These are phyloP conservation scores for Haplosporangium sp. DNA, from an alignment of 371 early-diverging fungal species.

Conservation along the genomic window DNA sequence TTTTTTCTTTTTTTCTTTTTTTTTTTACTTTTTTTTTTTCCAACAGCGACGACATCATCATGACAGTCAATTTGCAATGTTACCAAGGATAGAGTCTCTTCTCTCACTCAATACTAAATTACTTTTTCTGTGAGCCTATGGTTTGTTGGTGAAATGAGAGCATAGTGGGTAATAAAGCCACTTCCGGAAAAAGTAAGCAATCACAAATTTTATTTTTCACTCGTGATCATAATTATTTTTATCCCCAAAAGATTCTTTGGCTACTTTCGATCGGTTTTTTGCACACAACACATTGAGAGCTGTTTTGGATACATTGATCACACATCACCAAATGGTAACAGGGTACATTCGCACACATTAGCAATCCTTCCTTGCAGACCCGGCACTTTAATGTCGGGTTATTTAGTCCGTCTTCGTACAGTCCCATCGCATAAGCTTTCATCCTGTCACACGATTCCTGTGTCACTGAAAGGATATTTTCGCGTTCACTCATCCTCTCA, in stretches of 20 bases:
- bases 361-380: slow-evolving; percentile 36
- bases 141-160: too few species aligned
- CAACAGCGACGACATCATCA: background rate
- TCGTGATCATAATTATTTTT: background rate
- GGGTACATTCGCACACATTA: slow-evolving; percentile 45
- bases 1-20: background rate
- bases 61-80: too few species aligned
- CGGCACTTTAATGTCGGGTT: slow-evolving; percentile 39
- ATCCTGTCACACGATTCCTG: slow-evolving; percentile 31
- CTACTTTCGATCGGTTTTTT: slow-evolving; percentile 10
- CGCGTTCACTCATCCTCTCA: slow-evolving; percentile 5
- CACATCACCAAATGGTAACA: slow-evolving; percentile 58
- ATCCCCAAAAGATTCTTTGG: slow-evolving; percentile 37
- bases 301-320: slow-evolving; percentile 29
- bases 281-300: slow-evolving; percentile 41
- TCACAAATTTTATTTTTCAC: background rate
- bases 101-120: too few species aligned
- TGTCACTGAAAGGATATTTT: slow-evolving; percentile 10
- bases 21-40: background rate
- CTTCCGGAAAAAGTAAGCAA: slow-evolving; percentile 18
- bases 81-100: too few species aligned
- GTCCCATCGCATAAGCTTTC: slow-evolving; percentile 5
- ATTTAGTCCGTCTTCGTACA: slow-evolving; percentile 22
- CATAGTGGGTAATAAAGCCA: too few species aligned
- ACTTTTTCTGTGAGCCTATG: too few species aligned